Conservation (phyloP, 495 filamentous ascomycete genomes). For the Bacidia gigantensis region DNA sequence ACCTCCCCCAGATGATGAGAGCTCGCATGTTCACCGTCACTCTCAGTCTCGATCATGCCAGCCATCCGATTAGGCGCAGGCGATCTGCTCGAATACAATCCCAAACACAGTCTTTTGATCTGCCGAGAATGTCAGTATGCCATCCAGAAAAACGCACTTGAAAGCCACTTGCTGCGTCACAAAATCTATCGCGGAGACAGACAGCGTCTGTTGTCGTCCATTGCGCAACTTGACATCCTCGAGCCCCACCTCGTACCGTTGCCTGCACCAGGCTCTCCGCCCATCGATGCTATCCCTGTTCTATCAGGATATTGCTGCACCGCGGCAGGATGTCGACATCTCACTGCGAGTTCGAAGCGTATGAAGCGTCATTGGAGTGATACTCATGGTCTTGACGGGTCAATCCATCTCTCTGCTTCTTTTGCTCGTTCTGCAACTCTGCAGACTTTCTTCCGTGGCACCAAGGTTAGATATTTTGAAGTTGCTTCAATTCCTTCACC, state of each 20-base stretch:
- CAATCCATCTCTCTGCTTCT: slow-evolving; percentile 6
- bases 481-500: slow-evolving; percentile 7
- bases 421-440: slow-evolving; percentile 18
- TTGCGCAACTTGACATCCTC: too few relatives aligned
- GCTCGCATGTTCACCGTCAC: neutral
- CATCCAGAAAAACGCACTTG: slow-evolving; percentile 25
- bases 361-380: slow-evolving; percentile 26
- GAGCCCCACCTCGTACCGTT: too few relatives aligned
- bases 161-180: too few relatives aligned
- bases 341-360: too few relatives aligned
- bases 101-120: slow-evolving; percentile 21
- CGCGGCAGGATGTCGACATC: too few relatives aligned
- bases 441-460: slow-evolving; percentile 27
- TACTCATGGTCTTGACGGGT: slow-evolving; percentile 14
- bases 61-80: slow-evolving; percentile 9
- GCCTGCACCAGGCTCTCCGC: too few relatives aligned
- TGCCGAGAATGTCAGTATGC: slow-evolving; percentile 28
- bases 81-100: slow-evolving; percentile 22
- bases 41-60: neutral
- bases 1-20: neutral
- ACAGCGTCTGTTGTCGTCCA: too few relatives aligned
- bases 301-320: too few relatives aligned
- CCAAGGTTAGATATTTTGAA: slow-evolving; percentile 28
- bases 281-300: too few relatives aligned
- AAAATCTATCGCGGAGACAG: too few relatives aligned